Evolutionary conservation across 768 basidiomycete genomes (phyloP).

Genomic region (Lactarius vividus): DNA sequence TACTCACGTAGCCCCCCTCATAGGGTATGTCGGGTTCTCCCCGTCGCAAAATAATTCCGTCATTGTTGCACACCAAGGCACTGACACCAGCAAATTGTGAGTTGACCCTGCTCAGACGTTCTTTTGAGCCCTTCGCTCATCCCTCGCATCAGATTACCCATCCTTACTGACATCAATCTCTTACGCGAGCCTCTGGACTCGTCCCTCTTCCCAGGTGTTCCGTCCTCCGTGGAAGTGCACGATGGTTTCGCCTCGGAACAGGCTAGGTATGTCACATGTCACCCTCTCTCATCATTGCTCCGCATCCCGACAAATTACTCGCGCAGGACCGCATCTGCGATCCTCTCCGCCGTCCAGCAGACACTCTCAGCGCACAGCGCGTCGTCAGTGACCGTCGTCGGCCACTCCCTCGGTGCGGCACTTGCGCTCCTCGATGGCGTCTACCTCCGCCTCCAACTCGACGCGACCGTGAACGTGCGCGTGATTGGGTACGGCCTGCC

Average conservation of each 20-base stretch:
- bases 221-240: slow-evolving; percentile 43
- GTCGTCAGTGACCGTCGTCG: slow-evolving; percentile 4
- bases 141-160: slow-evolving; percentile 33
- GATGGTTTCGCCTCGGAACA: slow-evolving; percentile 47
- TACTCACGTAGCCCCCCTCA: neutral
- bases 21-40: slow-evolving; percentile 55
- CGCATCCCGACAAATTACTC: neutral
- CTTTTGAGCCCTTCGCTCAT: neutral
- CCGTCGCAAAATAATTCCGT: slow-evolving; percentile 36
- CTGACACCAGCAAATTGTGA: slow-evolving; percentile 35
- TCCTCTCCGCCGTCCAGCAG: slow-evolving; percentile 1
- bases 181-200: slow-evolving; percentile 36
- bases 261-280: slow-evolving; percentile 37
- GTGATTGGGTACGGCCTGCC: slow-evolving; percentile 13
- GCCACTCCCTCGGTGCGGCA: slow-evolving; percentile 15
- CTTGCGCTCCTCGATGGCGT: slow-evolving; percentile 10
- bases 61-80: slow-evolving; percentile 42
- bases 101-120: slow-evolving; percentile 1
- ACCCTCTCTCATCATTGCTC: neutral
- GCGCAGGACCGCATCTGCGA: slow-evolving; percentile 6
- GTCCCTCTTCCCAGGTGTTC: slow-evolving; percentile 50
- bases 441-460: slow-evolving; percentile 4
- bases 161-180: slow-evolving; percentile 45
- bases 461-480: neutral
- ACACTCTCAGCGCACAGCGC: neutral